Evolutionary conservation across 352 stramenopile species (phyloP), one percentile per base, ranked within the genome.

Genomic region (Phytophthora vignae): DNA sequence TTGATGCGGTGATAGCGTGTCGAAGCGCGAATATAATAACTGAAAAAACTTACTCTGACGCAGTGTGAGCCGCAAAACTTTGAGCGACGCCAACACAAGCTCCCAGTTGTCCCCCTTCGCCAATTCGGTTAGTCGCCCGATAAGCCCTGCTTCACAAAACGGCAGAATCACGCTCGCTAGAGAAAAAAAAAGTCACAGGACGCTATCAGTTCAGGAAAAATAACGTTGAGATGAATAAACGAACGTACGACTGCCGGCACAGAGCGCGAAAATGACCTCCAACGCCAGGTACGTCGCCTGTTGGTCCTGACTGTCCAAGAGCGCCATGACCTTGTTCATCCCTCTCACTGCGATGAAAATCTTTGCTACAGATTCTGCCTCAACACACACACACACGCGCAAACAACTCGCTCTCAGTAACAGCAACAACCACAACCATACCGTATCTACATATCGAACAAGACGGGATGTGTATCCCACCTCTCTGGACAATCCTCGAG

Each of bases 241-340:
- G 40, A 15, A 67, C 81, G 53, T 74, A 92, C 85, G 50, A 55
- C 80, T 88, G 56, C 76, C 70, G 19, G 69, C 63, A 29, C 85
- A 92, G 4, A 92, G 54, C 21, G 82, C 61, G 54, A 79, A 81
- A 33, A 92, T 79, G 19, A 87, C 79, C 53, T 92, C 76, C 1
- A 92, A 53, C 10, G 78, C 70, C 36, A 90, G 58, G 61, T 88
- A 79, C 1, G 74, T 71, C 62, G 55, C 64, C 74, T 90, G 55
- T 29, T 54, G 15, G 67, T 71, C 25, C 76, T 74, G 36, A 63
- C 62, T 65, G 15, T 81, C 58, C 2, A 90, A 61, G 46, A 88
- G 33, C 14, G 53, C 53, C 56, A 91, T 79, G 3, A 91, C 31
- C 42, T 88, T 89, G n/a, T 63, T 46, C 59, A 91, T 83, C 5